Percentiles rank a stretch among this genome's conserved stretches.
These are phyloP conservation scores for Paecilomyces formosus DNA, from an alignment of 2,329 filamentous ascomycete genomes.

Conservation along the genomic window DNA sequence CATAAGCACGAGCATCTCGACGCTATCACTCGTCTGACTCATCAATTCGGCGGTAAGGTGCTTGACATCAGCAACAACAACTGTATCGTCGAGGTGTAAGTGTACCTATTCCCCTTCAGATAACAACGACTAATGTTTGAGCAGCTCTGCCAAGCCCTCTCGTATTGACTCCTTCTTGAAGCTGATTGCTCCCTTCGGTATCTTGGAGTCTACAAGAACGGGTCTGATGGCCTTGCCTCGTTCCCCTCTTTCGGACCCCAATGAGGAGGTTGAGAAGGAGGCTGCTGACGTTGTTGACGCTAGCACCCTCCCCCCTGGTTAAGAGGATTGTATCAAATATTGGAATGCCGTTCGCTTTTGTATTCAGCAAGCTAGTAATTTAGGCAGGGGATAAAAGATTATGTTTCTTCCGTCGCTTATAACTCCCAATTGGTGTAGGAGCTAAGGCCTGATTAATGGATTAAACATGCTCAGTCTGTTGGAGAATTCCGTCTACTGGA, in stretches of 20 bases:
- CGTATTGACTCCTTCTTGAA: constrained; percentile 98
- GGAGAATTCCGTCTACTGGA: too few relatives aligned
- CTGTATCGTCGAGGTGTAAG: constrained; percentile 95
- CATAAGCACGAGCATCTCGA: constrained; percentile 97
- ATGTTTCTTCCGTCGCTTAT: neutral
- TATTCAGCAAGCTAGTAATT: neutral
- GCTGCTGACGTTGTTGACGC: constrained; percentile 92
- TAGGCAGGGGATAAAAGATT: neutral
- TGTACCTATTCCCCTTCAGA: constrained; percentile 13
- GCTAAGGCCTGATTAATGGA: neutral
- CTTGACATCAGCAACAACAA: constrained; percentile 97
- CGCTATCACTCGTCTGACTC: constrained; percentile 90
- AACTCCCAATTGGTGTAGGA: neutral
- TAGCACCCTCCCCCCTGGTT: constrained; percentile 88
- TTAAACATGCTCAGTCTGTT: too few relatives aligned
- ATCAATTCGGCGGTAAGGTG: constrained; percentile 97
- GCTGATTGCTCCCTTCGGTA: constrained; percentile 86
- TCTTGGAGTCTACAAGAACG: constrained; percentile 90
- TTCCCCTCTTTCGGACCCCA: constrained; percentile 71
- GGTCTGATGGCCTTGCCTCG: constrained; percentile 95
- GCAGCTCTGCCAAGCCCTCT: constrained; percentile 78
- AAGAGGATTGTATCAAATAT: constrained; percentile 18
- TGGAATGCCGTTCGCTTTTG: neutral
- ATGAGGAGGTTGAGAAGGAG: constrained; percentile 72
- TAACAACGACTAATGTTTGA: neutral